Conservation (phyloP, 768 basidiomycete species). For the Mycena floridula region DNA sequence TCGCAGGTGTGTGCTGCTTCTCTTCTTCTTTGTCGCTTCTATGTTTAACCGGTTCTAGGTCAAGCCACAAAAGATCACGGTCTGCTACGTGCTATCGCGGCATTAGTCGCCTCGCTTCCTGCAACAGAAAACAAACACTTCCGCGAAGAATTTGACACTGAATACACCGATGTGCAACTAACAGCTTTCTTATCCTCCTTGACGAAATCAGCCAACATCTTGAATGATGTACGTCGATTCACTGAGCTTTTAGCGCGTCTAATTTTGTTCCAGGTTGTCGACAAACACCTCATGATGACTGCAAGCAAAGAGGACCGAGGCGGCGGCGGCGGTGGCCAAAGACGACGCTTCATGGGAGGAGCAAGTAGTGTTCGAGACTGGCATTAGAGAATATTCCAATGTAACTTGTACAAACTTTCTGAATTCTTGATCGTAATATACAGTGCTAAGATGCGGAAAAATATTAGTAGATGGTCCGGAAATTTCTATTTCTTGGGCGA, state of each 20-base stretch:
- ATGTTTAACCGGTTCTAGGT: conserved; percentile 33
- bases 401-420: no score
- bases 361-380: conserved; percentile 50
- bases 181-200: conserved; percentile 83
- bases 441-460: no score
- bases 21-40: neutral
- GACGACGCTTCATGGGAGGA: conserved; percentile 14
- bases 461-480: no score
- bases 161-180: conserved; percentile 93
- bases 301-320: conserved; percentile 42
- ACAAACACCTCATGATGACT: conserved; percentile 67
- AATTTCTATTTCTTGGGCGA: no score
- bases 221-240: conserved; percentile 73
- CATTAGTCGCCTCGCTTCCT: conserved; percentile 83
- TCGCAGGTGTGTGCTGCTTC: conserved; percentile 49
- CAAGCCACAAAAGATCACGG: conserved; percentile 72
- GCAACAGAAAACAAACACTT: conserved; percentile 81
- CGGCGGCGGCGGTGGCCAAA: conserved; percentile 46
- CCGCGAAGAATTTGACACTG: conserved; percentile 85
- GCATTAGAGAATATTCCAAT: no score
- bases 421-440: no score
- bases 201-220: conserved; percentile 80
- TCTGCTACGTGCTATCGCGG: conserved; percentile 77
- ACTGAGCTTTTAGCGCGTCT: conserved; percentile 2
- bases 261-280: conserved; percentile 51